Conservation (phyloP, 768 basidiomycete species). For the Rhizopogon vulgaris region DNA sequence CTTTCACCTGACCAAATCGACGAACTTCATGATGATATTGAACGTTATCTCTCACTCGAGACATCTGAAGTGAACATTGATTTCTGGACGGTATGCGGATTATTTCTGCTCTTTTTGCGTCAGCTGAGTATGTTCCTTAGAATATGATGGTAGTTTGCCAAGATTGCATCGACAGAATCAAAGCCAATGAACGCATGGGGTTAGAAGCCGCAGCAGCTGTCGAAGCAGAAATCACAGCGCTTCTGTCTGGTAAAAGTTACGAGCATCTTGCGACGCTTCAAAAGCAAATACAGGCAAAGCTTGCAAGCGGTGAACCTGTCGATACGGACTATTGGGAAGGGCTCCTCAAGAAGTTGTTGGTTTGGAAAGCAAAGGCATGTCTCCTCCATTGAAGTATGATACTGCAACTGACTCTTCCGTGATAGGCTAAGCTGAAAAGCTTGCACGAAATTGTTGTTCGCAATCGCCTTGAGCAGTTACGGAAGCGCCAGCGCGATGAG, state of each 20-base stretch:
- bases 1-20: conserved; percentile 82
- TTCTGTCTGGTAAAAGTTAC: conserved; percentile 82
- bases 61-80: conserved; percentile 81
- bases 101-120: not conserved
- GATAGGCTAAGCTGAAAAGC: conserved; percentile 81
- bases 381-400: not conserved
- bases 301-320: conserved; percentile 87
- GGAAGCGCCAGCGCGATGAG: conserved; percentile 93
- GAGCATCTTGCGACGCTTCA: conserved; percentile 82
- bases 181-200: conserved; percentile 53
- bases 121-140: conserved; percentile 32
- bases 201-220: conserved; percentile 73
- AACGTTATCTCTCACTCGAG: conserved; percentile 85
- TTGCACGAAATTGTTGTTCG: conserved; percentile 96
- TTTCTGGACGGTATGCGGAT: conserved; percentile 83
- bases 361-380: conserved; percentile 92
- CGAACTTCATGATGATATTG: conserved; percentile 92
- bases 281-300: conserved; percentile 79
- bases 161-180: conserved; percentile 77
- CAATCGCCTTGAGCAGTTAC: conserved; percentile 92
- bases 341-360: conserved; percentile 83
- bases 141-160: conserved; percentile 98
- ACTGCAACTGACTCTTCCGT: conserved; percentile 4
- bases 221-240: conserved; percentile 73
- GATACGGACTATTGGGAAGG: conserved; percentile 99